These are phyloP conservation scores for Lachnellula cervina DNA, from an alignment of 2,329 filamentous ascomycete species.

Conservation along the genomic window DNA sequence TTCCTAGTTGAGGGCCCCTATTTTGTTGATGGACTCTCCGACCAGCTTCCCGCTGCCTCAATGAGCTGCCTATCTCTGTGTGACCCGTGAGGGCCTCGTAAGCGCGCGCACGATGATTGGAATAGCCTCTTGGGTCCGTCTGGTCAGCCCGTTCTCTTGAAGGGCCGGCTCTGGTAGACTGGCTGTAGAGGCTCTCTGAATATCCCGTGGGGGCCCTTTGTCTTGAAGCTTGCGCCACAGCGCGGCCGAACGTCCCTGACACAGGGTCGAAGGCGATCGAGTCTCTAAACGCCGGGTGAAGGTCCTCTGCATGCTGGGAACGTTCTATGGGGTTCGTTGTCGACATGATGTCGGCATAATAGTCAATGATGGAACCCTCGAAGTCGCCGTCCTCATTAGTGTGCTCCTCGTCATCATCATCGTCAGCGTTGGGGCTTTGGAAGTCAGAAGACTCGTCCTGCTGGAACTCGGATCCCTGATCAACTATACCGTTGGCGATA, in stretches of 20 bases:
- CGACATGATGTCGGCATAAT: conserved; percentile 13
- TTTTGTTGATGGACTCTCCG: neutral
- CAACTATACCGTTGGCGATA: conserved; percentile 1
- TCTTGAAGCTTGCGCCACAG: neutral
- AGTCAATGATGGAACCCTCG: conserved; percentile 19
- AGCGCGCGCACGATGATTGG: neutral
- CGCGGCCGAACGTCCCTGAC: neutral
- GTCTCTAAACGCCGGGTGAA: conserved; percentile 6
- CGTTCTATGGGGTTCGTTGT: neutral
- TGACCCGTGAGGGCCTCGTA: neutral
- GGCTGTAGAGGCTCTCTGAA: conserved; percentile 5
- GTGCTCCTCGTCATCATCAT: conserved; percentile 3
- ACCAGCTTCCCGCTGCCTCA: neutral
- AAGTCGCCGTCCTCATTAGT: conserved; percentile 7
- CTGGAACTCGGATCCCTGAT: neutral
- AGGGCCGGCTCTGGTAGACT: neutral
- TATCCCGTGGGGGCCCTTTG: neutral
- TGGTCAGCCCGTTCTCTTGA: neutral
- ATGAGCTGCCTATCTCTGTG: neutral
- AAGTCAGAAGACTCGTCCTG: neutral
- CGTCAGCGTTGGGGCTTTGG: neutral
- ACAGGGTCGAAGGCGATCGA: neutral
- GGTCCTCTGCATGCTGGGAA: neutral
- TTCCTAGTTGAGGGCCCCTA: too few relatives aligned
- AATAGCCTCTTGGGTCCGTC: neutral